Base-by-base conservation (phyloP, 148 eudicot species). In the Vaccinium corymbosum region DNA sequence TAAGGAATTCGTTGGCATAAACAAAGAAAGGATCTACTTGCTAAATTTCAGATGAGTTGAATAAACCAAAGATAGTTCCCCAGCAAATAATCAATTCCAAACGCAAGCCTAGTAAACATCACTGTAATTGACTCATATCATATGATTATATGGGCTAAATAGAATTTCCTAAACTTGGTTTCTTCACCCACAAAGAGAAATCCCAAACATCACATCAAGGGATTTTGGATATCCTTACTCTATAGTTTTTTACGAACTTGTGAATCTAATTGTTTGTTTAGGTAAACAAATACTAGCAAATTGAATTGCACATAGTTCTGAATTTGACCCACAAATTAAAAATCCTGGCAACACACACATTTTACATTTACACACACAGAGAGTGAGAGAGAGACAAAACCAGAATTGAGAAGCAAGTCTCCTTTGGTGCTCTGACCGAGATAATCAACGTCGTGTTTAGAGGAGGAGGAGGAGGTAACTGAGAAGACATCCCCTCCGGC, bases 391-490 rank as follows among this genome's bases (percentile, higher is more conserved):
- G 42, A 64, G 76, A 38, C 20, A 15, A 22, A 61, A 80, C 84
- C 91, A 20, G 86, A 86, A 74, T 92, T 92, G 86, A 91, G 88
- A 74, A 89, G 85, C 77, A 92, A 88, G 80, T 94, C 98, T 17
- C 98, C 98, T 82, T 88, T 93, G 80, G 98, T 95, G 88, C 98
- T 95, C 87, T 95, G 91, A 38, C 97, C 97, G 35, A 95, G 91
- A 85, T 95, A 95, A 86, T 95, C 98, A 81, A 94, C 88, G 50
- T 94, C 91, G 48, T 88, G 79, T 83, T 82, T 89, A 56, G 89
- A 76, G 32, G 93, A 84, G 46, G 46, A 42, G 46, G 46, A 42
- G 46, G 46, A 84, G 16, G 93, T 90, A 2, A 92, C 90, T 0
- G 93, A 88, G 80, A 92, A 94, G 42, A 87, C 87, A 74, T 90